These are phyloP conservation scores for Eleusine coracana DNA, from an alignment of 176 grass and related monocot genomes.

Conservation along the genomic window DNA sequence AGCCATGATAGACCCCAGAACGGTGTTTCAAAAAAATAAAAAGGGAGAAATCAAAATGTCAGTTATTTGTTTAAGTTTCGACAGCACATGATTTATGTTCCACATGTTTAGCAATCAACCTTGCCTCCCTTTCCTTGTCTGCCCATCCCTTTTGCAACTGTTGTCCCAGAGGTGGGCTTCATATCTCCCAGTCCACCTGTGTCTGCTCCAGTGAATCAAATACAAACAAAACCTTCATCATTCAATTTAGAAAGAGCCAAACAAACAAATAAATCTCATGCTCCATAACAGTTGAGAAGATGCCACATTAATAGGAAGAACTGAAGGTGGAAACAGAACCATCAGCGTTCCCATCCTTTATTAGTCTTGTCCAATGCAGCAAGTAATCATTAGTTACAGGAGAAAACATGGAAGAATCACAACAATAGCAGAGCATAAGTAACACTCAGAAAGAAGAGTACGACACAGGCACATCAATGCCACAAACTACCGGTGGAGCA, in stretches of 20 bases:
- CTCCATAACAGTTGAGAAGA: constrained; percentile 4
- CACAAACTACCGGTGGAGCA: constrained; percentile 22
- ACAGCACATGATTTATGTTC: not conserved
- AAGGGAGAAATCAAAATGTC: not conserved
- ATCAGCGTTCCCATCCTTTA: constrained; percentile 2
- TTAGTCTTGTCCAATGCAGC: constrained; percentile 9
- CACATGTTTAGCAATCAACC: constrained; percentile 50
- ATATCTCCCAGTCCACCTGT: constrained; percentile 98
- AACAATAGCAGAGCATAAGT: constrained; percentile 29
- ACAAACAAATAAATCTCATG: constrained; percentile 15
- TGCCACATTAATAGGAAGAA: constrained; percentile 16
- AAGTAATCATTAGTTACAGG: not conserved
- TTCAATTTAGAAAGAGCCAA: constrained; percentile 5
- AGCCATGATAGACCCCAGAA: constrained; percentile 30
- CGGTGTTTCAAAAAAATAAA: constrained; percentile 36
- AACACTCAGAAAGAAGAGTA: not conserved
- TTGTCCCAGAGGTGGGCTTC: constrained; percentile 99
- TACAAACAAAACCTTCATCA: constrained; percentile 37
- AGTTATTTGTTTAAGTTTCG: constrained; percentile 1
- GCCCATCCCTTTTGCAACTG: constrained; percentile 94
- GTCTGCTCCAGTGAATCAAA: constrained; percentile 66
- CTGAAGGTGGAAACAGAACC: constrained; percentile 14
- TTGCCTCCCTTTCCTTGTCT: constrained; percentile 97
- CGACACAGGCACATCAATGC: constrained; percentile 13
- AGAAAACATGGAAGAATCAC: not conserved